Percentiles rank a stretch among this genome's conserved stretches.
These are phyloP conservation scores for Rhodotorula sp. DNA, from an alignment of 1,284 basidiomycete genomes.

Conservation along the genomic window DNA sequence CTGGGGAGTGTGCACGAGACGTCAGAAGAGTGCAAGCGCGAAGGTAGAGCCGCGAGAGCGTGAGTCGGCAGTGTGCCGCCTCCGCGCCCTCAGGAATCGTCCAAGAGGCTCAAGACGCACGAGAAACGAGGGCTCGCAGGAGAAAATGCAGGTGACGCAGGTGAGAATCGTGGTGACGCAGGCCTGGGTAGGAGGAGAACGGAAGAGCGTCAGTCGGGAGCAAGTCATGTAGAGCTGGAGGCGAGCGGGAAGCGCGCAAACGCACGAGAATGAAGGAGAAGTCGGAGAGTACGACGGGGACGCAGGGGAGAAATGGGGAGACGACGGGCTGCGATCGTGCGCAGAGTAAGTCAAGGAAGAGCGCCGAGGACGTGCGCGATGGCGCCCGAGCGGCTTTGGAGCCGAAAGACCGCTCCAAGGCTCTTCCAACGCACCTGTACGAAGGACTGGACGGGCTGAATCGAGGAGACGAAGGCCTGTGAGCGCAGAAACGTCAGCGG, in stretches of 20 bases:
- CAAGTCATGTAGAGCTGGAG: background rate
- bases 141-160: conserved; percentile 58
- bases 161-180: conserved; percentile 38
- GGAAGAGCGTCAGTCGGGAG: background rate
- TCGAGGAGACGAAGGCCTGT: background rate
- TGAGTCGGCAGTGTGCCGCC: too few species aligned
- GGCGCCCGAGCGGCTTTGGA: too few species aligned
- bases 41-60: too few species aligned
- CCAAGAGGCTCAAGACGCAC: too few species aligned
- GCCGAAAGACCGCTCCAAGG: too few species aligned
- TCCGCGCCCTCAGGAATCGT: too few species aligned
- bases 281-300: background rate
- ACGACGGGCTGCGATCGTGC: too few species aligned
- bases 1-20: too few species aligned
- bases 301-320: too few species aligned
- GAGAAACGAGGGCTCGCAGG: conserved; percentile 51
- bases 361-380: background rate
- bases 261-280: background rate
- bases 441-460: too few species aligned
- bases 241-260: background rate
- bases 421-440: too few species aligned
- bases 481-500: conserved; percentile 10
- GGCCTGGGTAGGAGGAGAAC: background rate
- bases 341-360: background rate
- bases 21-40: too few species aligned